Percentiles rank a stretch among this genome's conserved stretches.
These are phyloP conservation scores for Cladosporium sp. DNA, from an alignment of 2,329 filamentous ascomycete genomes.

Conservation along the genomic window DNA sequence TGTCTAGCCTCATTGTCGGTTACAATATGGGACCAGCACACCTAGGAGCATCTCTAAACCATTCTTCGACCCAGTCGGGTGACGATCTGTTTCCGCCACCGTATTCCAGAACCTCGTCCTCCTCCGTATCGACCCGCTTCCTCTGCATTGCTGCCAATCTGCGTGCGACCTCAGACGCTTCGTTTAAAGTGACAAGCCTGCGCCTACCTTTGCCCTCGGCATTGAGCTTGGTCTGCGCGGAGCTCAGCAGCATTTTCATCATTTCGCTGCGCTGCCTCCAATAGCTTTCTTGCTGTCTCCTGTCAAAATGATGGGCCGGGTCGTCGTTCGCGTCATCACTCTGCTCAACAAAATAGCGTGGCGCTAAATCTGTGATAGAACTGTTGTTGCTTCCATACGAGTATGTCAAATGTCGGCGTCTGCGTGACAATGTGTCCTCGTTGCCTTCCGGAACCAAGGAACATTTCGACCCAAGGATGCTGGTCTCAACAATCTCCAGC, in stretches of 20 bases:
- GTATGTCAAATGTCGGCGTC: neutral
- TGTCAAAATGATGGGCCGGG: neutral
- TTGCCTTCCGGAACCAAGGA: neutral
- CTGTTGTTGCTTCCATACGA: neutral
- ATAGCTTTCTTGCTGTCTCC: neutral
- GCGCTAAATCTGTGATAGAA: constrained; percentile 14
- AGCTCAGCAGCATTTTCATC: constrained; percentile 37
- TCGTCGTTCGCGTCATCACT: neutral
- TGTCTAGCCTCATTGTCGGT: too few species aligned
- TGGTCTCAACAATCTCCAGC: constrained; percentile 61
- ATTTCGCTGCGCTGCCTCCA: constrained; percentile 11
- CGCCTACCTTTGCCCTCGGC: constrained; percentile 38
- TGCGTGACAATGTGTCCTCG: neutral
- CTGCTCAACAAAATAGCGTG: neutral
- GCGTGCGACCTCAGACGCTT: constrained; percentile 58
- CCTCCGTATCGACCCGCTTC: neutral
- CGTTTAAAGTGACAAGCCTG: constrained; percentile 52
- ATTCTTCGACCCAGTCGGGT: neutral
- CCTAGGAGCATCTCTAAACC: neutral
- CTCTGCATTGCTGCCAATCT: constrained; percentile 20
- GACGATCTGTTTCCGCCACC: neutral
- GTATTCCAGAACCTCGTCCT: neutral
- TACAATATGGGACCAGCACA: neutral
- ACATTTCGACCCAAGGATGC: constrained; percentile 39
- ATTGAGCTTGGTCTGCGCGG: constrained; percentile 23